phyloP scores from a whole-genome alignment of 1,284 basidiomycete genomes.

The Leccinum pseudoinsigne region DNA sequence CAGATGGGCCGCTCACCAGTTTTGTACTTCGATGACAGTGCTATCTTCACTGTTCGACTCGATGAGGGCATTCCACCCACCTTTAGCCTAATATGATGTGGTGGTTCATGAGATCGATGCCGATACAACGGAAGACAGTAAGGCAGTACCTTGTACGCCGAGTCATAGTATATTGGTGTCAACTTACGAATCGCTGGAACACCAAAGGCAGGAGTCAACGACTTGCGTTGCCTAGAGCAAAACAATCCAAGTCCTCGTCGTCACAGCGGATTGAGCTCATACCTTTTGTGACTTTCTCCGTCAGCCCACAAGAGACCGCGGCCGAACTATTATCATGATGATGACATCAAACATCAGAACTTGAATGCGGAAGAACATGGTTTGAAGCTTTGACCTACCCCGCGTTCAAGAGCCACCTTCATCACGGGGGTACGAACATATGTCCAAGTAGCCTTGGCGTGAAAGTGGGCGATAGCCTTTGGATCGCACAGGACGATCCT shows the following conservation, averaged over 20 bases:
- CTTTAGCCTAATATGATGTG: background rate
- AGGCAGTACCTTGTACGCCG: background rate
- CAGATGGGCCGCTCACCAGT: background rate
- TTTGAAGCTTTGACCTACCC: background rate
- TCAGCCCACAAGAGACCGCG: background rate
- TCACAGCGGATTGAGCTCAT: background rate
- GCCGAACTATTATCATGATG: background rate
- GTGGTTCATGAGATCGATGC: background rate
- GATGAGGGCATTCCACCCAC: background rate
- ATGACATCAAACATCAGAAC: background rate
- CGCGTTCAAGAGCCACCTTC: background rate
- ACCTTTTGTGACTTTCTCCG: background rate
- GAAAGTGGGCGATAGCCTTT: background rate
- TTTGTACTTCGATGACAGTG: background rate
- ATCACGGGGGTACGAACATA: background rate
- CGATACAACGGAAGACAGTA: background rate
- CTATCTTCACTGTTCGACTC: background rate
- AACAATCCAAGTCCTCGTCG: background rate
- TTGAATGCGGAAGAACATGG: background rate
- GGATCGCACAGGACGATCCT: background rate
- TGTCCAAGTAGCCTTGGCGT: background rate
- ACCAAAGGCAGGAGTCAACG: background rate
- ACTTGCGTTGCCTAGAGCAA: background rate
- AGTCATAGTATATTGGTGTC: background rate
- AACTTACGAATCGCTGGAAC: background rate